phyloP scores from a whole-genome alignment of 257 asterid species.

The Eucommia ulmoides region DNA sequence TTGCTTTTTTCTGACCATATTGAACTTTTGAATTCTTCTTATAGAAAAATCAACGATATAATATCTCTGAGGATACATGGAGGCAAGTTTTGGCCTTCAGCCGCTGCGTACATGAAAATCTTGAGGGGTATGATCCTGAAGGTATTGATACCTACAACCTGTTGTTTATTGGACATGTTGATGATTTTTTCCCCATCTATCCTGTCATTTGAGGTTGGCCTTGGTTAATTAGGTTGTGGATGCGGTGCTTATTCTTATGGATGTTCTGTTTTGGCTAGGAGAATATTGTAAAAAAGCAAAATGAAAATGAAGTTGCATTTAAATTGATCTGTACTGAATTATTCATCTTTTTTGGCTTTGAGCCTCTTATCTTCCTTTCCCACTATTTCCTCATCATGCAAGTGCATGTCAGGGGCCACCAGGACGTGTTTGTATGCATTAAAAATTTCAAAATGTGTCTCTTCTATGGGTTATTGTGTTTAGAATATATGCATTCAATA shows the following conservation, averaged over 20 bases:
- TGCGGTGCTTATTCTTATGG: neutral
- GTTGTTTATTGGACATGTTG: neutral
- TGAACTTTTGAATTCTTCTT: slow-evolving; percentile 4
- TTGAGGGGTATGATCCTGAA: slow-evolving; percentile 93
- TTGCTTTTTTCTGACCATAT: slow-evolving; percentile 2
- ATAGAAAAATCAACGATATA: slow-evolving; percentile 73
- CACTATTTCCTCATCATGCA: too few species aligned
- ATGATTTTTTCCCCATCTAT: neutral
- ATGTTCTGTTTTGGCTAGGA: neutral
- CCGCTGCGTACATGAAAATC: slow-evolving; percentile 85
- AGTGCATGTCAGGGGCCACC: too few species aligned
- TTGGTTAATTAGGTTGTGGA: neutral
- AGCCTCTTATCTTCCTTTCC: too few species aligned
- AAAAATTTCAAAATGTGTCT: too few species aligned
- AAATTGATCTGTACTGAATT: too few species aligned
- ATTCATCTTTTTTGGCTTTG: too few species aligned
- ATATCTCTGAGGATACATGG: slow-evolving; percentile 97
- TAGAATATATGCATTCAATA: too few species aligned
- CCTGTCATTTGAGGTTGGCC: neutral
- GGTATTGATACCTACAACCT: slow-evolving; percentile 34
- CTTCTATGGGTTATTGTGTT: too few species aligned
- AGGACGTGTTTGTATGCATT: too few species aligned
- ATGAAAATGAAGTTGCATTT: too few species aligned
- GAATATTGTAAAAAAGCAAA: too few species aligned
- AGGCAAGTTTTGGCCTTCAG: slow-evolving; percentile 87